Evolutionary conservation across 1,139 yeast species (phyloP), one percentile per base, ranked within the genome.

Genomic region (Sugiyamaella castrensis): DNA sequence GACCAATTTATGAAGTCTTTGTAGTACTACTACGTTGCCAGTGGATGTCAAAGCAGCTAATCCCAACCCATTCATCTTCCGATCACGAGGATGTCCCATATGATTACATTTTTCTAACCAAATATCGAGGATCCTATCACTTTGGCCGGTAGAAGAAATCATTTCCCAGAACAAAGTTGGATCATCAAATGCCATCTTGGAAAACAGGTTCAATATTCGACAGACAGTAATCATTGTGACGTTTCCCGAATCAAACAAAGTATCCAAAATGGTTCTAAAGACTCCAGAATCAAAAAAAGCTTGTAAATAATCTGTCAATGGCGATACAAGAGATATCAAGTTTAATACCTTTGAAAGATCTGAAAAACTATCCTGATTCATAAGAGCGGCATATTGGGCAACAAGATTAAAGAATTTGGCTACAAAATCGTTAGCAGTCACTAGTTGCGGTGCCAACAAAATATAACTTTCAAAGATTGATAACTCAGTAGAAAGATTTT

Each of bases 391-490:
- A 61, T 85, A 84, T 1, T 72, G 75, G 0, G 84, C 74, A 43
- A 85, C 64, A 4, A 79, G 71, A 39, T 72, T 65, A 54, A 85
- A 79, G n/a, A 81, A 64, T 34, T 72, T 73, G 7, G 67, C 50
- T 10, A 71, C 65, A n/a, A 68, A 26, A 47, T 53, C 41, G 4
- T 41, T 28, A 16, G 46, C 45, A 6, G 52, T 31, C 4, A 52
- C 42, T 12, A 34, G 44, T 11, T 44, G 45, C 8, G 84, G 81
- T 7, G 80, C 69, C 28, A 87, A 65, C 37, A 88, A 69, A 0
- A 84, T 66, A 65, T 89, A 91, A 54, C 92, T 82, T 64, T 92
- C 79, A 10, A 85, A 65, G 10, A 91, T 80, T 16, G 82, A 79
- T 39, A 91, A 66, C 16, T 87, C 74, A 4, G 80, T 70, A 0